Base-by-base conservation (phyloP, 768 basidiomycete genomes). In the Rhodotorula sphaerocarpa region DNA sequence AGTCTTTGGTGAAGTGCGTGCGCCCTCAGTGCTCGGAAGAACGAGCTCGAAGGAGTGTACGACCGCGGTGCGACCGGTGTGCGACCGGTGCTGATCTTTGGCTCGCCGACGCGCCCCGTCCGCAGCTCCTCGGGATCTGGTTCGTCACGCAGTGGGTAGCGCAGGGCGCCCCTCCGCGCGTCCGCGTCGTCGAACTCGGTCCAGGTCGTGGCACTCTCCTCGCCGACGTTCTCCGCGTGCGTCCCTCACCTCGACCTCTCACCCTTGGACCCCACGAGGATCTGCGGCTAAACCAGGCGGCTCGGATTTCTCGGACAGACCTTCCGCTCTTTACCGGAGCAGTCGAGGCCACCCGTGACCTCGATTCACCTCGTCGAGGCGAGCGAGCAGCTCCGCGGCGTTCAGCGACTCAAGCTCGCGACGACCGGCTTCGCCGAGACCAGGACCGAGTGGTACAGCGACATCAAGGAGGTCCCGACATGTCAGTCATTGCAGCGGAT, bases 131-230 rank as follows among this genome's bases (percentile, higher is more conserved):
- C 20, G 91, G 82, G 0, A 78, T 96, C 53, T 99, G 92, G 91
- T 77, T 88, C 52, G 72, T 90, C 42, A 83, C 84, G 0, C 84
- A 86, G 69, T 95, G 88, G 83, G 76, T 80, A 61, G 77, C 77
- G 25, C 76, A 79, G 7, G 84, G 82, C 0, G 73, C 71, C 7
- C 78, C 81, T 0, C 70, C 73, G 5, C 75, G 77, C 0, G 79
- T 90, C 21, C 81, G 90, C 27, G 71, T 97, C 2, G 79, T 97
- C 48, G 95, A 99, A 72, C 82, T 99, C 16, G 95, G 95, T 5
- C 93, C 95, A 0, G 95, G 95, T 3, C 80, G 86, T 52, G 95
- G 93, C 2, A 96, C 93, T 0, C 77, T 99, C 15, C 87, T 92
- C 83, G 82, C 81, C 51, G 95, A 97, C 75, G 79, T 97, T 12